Evolutionary conservation across 805 yeast species (phyloP).

Genomic region (Metschnikowia santaceciliae): DNA sequence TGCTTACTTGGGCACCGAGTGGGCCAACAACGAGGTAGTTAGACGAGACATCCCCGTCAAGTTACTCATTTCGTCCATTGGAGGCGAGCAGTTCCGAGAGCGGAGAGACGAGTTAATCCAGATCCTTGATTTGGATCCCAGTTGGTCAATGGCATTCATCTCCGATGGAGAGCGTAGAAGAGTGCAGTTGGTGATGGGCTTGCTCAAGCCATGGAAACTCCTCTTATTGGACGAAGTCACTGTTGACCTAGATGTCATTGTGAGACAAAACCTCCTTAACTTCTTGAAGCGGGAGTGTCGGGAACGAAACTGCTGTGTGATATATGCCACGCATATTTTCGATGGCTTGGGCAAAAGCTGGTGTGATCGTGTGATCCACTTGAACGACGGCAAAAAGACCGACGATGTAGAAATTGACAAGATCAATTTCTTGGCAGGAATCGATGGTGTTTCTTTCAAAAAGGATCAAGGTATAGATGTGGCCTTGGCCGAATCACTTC

Average conservation of each 20-base stretch:
- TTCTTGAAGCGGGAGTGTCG: constrained; percentile 75
- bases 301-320: constrained; percentile 65
- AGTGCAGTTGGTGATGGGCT: constrained; percentile 91
- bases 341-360: constrained; percentile 83
- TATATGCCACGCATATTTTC: constrained; percentile 94
- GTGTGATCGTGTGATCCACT: constrained; percentile 82
- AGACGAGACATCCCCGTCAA: constrained; percentile 88
- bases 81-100: constrained; percentile 60
- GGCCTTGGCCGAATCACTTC: constrained; percentile 49
- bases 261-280: constrained; percentile 65
- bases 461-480: constrained; percentile 28
- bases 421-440: constrained; percentile 27
- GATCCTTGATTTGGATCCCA: constrained; percentile 77
- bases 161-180: constrained; percentile 95
- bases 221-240: constrained; percentile 94
- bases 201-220: constrained; percentile 84
- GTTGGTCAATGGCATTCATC: constrained; percentile 89
- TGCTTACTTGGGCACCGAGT: constrained; percentile 92
- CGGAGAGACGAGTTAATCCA: constrained; percentile 74
- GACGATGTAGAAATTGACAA: constrained; percentile 32
- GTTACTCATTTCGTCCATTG: constrained; percentile 73
- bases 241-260: constrained; percentile 92
- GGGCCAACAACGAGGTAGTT: constrained; percentile 91
- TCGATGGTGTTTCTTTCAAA: constrained; percentile 24
- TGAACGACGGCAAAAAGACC: constrained; percentile 58